phyloP scores from a whole-genome alignment of 129 eudicot genomes.

The Flaveria trinervia region DNA sequence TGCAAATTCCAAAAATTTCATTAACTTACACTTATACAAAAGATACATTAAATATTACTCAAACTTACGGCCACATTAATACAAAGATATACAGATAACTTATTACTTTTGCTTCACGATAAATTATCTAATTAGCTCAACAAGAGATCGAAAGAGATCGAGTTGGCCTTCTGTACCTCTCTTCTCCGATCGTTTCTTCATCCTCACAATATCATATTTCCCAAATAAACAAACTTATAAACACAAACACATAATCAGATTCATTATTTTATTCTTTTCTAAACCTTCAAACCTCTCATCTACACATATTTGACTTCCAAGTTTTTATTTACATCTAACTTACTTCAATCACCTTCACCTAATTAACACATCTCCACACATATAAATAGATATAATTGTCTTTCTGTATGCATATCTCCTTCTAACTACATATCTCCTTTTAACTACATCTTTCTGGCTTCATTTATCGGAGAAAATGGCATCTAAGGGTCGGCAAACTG shows the following conservation, averaged over 20 bases:
- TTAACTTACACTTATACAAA: no score
- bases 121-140: slow-evolving; percentile 10
- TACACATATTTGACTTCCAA: slow-evolving; percentile 42
- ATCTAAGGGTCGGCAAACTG: not conserved
- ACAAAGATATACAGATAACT: not conserved
- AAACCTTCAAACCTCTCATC: slow-evolving; percentile 31
- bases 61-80: not conserved
- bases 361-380: not conserved
- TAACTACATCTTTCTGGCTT: slow-evolving; percentile 13
- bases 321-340: slow-evolving; percentile 38
- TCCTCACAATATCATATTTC: slow-evolving; percentile 9
- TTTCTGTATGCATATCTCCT: slow-evolving; percentile 2
- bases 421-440: no score
- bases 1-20: no score
- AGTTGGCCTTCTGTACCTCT: slow-evolving; percentile 40
- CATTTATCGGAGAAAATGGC: slow-evolving; percentile 29
- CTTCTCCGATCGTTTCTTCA: slow-evolving; percentile 14
- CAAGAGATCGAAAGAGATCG: slow-evolving; percentile 13
- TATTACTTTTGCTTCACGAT: slow-evolving; percentile 18
- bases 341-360: slow-evolving; percentile 35
- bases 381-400: slow-evolving; percentile 9
- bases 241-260: not conserved
- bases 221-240: not conserved
- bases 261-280: slow-evolving; percentile 18
- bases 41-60: not conserved